These are phyloP conservation scores for Neoscytalidium dimidiatum DNA, from an alignment of 2,329 filamentous ascomycete species.

Conservation along the genomic window DNA sequence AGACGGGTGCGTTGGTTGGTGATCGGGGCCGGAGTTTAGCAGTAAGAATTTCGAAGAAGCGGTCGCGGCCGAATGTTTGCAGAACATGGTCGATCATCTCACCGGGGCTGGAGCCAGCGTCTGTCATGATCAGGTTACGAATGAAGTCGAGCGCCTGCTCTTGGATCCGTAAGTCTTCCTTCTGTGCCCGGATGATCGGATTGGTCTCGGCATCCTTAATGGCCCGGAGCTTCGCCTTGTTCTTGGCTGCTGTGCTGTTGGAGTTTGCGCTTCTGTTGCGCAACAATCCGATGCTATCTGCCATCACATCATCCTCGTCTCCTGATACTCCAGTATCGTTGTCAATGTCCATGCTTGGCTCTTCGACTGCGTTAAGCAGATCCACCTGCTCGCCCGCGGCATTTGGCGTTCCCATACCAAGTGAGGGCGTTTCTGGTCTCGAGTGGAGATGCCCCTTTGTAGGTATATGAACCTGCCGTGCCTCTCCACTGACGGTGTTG, in stretches of 20 bases:
- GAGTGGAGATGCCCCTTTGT: constrained; percentile 36
- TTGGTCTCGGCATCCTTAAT: constrained; percentile 68
- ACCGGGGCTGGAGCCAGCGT: constrained; percentile 44
- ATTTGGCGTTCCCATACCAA: constrained; percentile 59
- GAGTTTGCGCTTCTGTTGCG: constrained; percentile 30
- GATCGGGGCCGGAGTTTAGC: constrained; percentile 65
- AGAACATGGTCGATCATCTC: constrained; percentile 87
- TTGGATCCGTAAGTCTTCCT: constrained; percentile 82
- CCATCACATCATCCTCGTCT: constrained; percentile 48
- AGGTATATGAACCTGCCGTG: constrained; percentile 32
- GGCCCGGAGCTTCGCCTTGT: constrained; percentile 44
- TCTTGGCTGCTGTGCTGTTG: constrained; percentile 36
- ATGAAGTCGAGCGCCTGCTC: constrained; percentile 90
- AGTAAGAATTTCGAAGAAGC: constrained; percentile 78
- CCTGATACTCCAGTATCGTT: constrained; percentile 32
- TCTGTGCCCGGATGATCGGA: constrained; percentile 66
- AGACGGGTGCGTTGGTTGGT: neutral
- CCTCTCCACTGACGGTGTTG: constrained; percentile 64
- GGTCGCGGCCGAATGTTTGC: constrained; percentile 70
- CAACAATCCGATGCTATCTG: constrained; percentile 41
- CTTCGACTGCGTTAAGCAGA: constrained; percentile 55
- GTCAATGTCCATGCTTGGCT: constrained; percentile 45
- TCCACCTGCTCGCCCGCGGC: constrained; percentile 63
- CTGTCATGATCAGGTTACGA: constrained; percentile 79
- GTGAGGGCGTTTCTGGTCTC: constrained; percentile 27